Base-by-base conservation (phyloP, 495 filamentous ascomycete genomes). In the Tuber melanosporum region DNA sequence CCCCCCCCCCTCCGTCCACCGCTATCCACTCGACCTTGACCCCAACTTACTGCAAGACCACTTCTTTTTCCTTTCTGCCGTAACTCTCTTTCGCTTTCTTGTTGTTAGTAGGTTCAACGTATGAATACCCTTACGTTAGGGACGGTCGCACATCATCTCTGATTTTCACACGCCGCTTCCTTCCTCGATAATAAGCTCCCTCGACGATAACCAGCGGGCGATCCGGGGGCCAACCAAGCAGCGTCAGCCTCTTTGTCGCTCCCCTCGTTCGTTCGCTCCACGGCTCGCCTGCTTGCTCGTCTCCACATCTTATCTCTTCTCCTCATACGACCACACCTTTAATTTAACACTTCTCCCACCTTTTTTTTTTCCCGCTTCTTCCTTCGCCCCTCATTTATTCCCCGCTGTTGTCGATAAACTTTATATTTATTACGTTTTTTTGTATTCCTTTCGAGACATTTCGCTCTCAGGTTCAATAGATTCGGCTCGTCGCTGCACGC, bases 311-410 rank as follows among this genome's bases (percentile, higher is more conserved):
- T 36, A 26, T 26, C 15, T 66, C 57, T 36, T 14, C 26, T 66
- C 57, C 57, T 36, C 57, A 66, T 66, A 66, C 57, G 14, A 66
- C 57, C 57, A 66, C 57, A 66, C 57, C 57, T 66, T 66, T 66
- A 66, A 66, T 66, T 36, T 66, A 66, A 66, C 57, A 8, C 57
- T 66, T 66, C 26, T 66, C 57, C 57, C 57, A 66, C 57, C 26
- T 36, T 66, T 66, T 66, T 66, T 66, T 66, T 19, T n/a, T 10
- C 10, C 52, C 52, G 52, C 57, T 36, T 66, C 57, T 36, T 66
- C 57, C 57, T 26, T 66, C 57, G 26, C 57, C 57, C 57, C 57
- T 66, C 57, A 66, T 36, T 66, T 66, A 66, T 36, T 36, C 57
- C 57, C 57, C 57, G 57, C 57, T 66, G 14, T 17, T 66, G 57